A percentile compares a stretch with the other conserved stretches of the same genome.
phyloP scores from a whole-genome alignment of 805 yeast genomes.

The Kuraishia ogatae region DNA sequence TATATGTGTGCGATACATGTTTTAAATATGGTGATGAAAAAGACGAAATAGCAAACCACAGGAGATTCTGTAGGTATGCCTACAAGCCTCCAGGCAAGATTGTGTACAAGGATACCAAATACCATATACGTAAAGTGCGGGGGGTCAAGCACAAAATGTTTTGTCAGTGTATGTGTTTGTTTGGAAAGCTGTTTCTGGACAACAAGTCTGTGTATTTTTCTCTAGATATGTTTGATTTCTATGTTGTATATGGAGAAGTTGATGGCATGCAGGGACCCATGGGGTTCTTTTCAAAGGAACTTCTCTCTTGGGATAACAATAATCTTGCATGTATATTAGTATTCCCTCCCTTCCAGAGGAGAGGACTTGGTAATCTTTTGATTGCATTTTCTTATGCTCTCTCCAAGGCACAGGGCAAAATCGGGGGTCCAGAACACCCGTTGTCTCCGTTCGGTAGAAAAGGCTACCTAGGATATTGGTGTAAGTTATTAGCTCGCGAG shows the following conservation, averaged over 20 bases:
- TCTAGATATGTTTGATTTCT: conserved; percentile 74
- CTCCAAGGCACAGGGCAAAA: conserved; percentile 51
- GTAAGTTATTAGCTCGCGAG: conserved; percentile 37
- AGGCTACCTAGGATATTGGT: conserved; percentile 75
- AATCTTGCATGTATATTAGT: conserved; percentile 87
- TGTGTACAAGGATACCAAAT: conserved; percentile 51
- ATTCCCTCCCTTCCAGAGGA: conserved; percentile 86
- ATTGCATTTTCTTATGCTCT: conserved; percentile 79
- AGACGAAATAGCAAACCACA: conserved; percentile 42
- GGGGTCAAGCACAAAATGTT: conserved; percentile 59
- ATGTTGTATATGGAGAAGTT: conserved; percentile 51
- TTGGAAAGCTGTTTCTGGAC: conserved; percentile 83
- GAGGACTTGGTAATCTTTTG: conserved; percentile 66
- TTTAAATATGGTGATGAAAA: conserved; percentile 63
- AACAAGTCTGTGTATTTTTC: conserved; percentile 83
- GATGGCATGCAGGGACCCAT: conserved; percentile 42
- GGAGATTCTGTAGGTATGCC: conserved; percentile 33
- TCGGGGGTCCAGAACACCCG: conserved; percentile 92
- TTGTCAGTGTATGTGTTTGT: conserved; percentile 75
- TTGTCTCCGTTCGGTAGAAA: conserved; percentile 72
- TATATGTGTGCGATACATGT: conserved; percentile 74
- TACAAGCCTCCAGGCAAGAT: conserved; percentile 51
- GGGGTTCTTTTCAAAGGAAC: conserved; percentile 91
- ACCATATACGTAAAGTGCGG: conserved; percentile 55
- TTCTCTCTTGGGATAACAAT: conserved; percentile 68